phyloP scores from a whole-genome alignment of 805 yeast species.

The Wickerhamia fluorescens region DNA sequence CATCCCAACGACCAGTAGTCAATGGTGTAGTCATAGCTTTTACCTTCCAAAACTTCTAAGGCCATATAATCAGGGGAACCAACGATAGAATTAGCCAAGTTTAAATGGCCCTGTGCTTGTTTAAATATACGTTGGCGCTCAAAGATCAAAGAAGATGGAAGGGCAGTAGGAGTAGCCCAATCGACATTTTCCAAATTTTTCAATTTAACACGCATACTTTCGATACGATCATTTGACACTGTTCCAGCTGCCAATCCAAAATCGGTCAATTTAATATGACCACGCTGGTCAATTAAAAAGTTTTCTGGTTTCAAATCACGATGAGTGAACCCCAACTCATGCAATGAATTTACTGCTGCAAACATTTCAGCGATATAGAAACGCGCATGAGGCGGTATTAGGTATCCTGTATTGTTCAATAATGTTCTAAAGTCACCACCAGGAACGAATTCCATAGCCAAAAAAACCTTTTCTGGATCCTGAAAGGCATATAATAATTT shows the following conservation, averaged over 20 bases:
- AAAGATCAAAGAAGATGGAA: slow-evolving; percentile 60
- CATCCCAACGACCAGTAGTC: slow-evolving; percentile 99
- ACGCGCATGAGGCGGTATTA: slow-evolving; percentile 92
- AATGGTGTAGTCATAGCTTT: slow-evolving; percentile 88
- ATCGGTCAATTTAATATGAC: slow-evolving; percentile 91
- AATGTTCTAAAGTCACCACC: slow-evolving; percentile 98
- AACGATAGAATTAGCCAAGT: slow-evolving; percentile 90
- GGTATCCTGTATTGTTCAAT: slow-evolving; percentile 84
- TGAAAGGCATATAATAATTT: slow-evolving; percentile 92
- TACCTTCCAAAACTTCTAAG: slow-evolving; percentile 90
- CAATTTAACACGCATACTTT: slow-evolving; percentile 73
- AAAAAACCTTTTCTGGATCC: slow-evolving; percentile 78
- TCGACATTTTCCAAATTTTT: slow-evolving; percentile 70
- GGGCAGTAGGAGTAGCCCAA: neutral
- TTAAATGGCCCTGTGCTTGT: slow-evolving; percentile 72
- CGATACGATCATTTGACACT: slow-evolving; percentile 86
- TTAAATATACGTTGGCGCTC: slow-evolving; percentile 87
- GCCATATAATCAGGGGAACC: slow-evolving; percentile 99
- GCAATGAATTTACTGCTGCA: slow-evolving; percentile 86
- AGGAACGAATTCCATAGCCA: slow-evolving; percentile 99
- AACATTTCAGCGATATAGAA: slow-evolving; percentile 96
- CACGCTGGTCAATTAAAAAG: slow-evolving; percentile 80
- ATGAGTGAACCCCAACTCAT: slow-evolving; percentile 92
- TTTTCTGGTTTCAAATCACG: slow-evolving; percentile 96
- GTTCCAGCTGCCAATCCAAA: slow-evolving; percentile 97